A percentile compares a stretch with the other conserved stretches of the same genome.
Evolutionary conservation across 345 rosid genomes (phyloP).

Genomic region (Linum trigynum): DNA sequence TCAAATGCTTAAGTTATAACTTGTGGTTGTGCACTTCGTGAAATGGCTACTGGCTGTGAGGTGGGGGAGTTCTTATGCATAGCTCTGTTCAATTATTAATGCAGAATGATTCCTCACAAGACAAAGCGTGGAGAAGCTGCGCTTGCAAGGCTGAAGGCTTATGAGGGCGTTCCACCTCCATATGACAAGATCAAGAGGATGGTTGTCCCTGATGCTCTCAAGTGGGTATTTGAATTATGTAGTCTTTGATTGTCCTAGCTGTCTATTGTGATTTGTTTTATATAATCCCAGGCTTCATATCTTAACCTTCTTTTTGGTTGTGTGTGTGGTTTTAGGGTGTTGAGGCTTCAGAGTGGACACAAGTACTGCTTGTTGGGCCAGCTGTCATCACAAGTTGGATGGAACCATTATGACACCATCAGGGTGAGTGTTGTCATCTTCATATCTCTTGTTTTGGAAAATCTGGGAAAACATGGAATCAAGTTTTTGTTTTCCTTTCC

Average conservation of each 20-base stretch:
- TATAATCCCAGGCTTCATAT: neutral
- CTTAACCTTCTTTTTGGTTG: neutral
- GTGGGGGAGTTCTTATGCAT: too few relatives aligned
- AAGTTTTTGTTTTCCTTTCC: too few relatives aligned
- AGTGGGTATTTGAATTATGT: slow-evolving; percentile 21
- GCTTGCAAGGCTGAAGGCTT: slow-evolving; percentile 67
- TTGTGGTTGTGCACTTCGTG: too few relatives aligned
- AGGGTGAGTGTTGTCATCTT: slow-evolving; percentile 33
- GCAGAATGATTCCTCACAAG: slow-evolving; percentile 83
- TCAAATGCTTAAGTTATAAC: too few relatives aligned
- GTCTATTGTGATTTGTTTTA: neutral
- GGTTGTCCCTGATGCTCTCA: slow-evolving; percentile 91
- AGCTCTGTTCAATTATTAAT: neutral
- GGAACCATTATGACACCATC: slow-evolving; percentile 83
- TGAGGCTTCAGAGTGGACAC: slow-evolving; percentile 88
- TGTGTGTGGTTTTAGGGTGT: slow-evolving; percentile 40
- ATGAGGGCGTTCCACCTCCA: slow-evolving; percentile 75
- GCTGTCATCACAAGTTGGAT: slow-evolving; percentile 72
- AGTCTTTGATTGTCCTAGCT: neutral
- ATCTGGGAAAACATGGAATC: too few relatives aligned
- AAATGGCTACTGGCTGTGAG: too few relatives aligned
- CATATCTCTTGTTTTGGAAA: neutral
- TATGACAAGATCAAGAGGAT: slow-evolving; percentile 76
- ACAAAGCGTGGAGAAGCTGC: slow-evolving; percentile 81
- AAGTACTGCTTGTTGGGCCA: slow-evolving; percentile 68